Evolutionary conservation across 2,329 filamentous ascomycete species (phyloP), one percentile per base, ranked within the genome.

Genomic region (Hypoxylon sp.): DNA sequence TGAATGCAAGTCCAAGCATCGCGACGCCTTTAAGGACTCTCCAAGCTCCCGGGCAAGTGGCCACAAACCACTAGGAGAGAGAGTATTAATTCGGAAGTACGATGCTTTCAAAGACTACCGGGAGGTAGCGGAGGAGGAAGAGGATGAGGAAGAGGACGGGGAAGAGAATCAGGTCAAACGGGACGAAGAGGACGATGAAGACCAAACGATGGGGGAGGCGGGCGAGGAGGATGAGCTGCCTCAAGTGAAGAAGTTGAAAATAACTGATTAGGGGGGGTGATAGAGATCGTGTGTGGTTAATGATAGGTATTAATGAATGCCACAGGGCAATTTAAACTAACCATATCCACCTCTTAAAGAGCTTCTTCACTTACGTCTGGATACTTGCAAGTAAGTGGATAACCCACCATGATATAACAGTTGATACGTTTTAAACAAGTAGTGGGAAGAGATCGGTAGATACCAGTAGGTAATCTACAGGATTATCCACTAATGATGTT

Each of bases 91-190:
- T 1, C 27, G 64, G 11, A 62, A 55, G 3, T 64, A 56, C 27
- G 30, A 64, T 8, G 30, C 50, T 3, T 68, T 60, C 27, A 27
- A 22, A 8, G 42, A 33, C 1, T 59, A 64, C 22, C 27, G 54
- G 8, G 60, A 64, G 10, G 30, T 13, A 6, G 44, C 8, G 6
- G 25, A 31, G 2, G 44, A 6, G n/a, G 31, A 40, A 1, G 51
- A 27, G 11, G 54, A 50, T 4, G n/a, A 8, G 8, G 53, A 40
- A n/a, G 46, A 30, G 5, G 44, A 51, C 14, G 44, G 14, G 8
- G 17, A 37, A 51, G 33, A 63, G n/a, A 33, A 11, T 44, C 7
- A 17, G 44, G 37, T 51, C 3, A 27, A 10, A 20, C 25, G 51
- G 11, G 35, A 53, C 3, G 33, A 8, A 2, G 14, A 44, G 14